Evolutionary conservation across 2,329 filamentous ascomycete species (phyloP).

Genomic region (Curvularia sp.): DNA sequence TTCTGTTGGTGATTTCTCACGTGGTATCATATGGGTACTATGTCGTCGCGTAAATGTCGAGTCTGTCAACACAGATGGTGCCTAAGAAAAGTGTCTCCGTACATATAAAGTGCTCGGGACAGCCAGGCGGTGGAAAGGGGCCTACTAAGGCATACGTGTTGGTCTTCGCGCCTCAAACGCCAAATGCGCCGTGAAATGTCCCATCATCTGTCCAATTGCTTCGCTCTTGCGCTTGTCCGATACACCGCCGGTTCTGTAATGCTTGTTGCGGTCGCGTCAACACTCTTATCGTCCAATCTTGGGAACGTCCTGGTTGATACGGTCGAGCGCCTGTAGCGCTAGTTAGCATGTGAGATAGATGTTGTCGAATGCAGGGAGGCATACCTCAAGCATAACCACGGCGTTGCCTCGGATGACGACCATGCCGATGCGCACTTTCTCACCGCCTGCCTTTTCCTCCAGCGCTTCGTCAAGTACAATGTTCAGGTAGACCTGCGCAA

Average conservation of each 20-base stretch:
- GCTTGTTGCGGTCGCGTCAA: slow-evolving; percentile 6
- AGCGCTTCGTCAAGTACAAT: slow-evolving; percentile 96
- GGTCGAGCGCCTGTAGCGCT: slow-evolving; percentile 41
- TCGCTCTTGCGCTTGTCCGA: slow-evolving; percentile 5
- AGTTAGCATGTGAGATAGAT: slow-evolving; percentile 16
- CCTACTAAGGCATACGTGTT: slow-evolving; percentile 31
- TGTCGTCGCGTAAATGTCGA: slow-evolving; percentile 29
- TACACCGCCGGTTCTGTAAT: slow-evolving; percentile 2
- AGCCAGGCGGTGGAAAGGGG: slow-evolving; percentile 7
- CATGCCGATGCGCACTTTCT: slow-evolving; percentile 91
- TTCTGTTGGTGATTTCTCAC: slow-evolving; percentile 5
- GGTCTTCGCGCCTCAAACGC: slow-evolving; percentile 33
- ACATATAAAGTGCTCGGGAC: slow-evolving; percentile 8
- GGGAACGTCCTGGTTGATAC: slow-evolving; percentile 47
- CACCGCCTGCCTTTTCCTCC: slow-evolving; percentile 90
- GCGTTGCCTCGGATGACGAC: slow-evolving; percentile 98
- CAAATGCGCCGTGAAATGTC: slow-evolving; percentile 23
- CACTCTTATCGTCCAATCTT: slow-evolving; percentile 41
- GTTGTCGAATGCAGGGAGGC: neutral
- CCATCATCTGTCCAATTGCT: slow-evolving; percentile 15
- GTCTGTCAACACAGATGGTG: slow-evolving; percentile 32
- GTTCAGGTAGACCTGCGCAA: slow-evolving; percentile 87
- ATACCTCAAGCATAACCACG: slow-evolving; percentile 92
- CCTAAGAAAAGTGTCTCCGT: slow-evolving; percentile 12
- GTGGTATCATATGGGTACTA: slow-evolving; percentile 39